Percentiles rank a stretch among this genome's conserved stretches.
Conservation (phyloP, 164 flowering plant species). For the Houttuynia cordata region DNA sequence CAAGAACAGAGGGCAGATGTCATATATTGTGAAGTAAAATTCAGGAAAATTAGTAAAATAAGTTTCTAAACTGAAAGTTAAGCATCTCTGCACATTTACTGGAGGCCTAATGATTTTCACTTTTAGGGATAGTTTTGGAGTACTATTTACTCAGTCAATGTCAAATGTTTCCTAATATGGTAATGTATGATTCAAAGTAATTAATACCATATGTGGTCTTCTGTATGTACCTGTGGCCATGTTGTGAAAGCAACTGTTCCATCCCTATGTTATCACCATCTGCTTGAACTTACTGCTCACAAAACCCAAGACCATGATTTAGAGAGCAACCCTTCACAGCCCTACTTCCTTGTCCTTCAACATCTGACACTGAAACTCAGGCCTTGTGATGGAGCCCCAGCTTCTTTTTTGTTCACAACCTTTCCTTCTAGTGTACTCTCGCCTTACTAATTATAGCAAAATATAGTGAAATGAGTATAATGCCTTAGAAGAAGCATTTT, state of each 20-base stretch:
- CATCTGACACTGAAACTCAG: conserved; percentile 62
- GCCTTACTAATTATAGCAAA: no score
- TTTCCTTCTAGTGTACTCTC: conserved; percentile 8
- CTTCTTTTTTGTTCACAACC: conserved; percentile 13
- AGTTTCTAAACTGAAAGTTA: background rate
- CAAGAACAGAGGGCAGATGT: background rate
- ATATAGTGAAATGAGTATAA: no score
- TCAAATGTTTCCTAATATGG: background rate
- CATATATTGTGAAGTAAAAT: no score
- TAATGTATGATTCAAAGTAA: background rate
- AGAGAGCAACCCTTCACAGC: conserved; percentile 25
- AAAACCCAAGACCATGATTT: conserved; percentile 35
- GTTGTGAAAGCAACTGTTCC: conserved; percentile 24
- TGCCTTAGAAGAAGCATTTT: no score
- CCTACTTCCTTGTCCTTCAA: conserved; percentile 35
- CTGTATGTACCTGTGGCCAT: conserved; percentile 2
- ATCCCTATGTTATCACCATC: conserved; percentile 10
- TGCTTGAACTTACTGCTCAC: conserved; percentile 14
- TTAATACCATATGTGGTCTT: background rate
- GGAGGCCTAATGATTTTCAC: background rate
- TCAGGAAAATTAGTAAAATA: no score
- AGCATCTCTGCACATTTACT: background rate
- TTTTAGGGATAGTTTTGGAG: background rate
- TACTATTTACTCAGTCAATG: background rate
- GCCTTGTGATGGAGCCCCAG: conserved; percentile 17